Conservation (phyloP, 2,329 filamentous ascomycete genomes). For the Verticillium tricorpus region DNA sequence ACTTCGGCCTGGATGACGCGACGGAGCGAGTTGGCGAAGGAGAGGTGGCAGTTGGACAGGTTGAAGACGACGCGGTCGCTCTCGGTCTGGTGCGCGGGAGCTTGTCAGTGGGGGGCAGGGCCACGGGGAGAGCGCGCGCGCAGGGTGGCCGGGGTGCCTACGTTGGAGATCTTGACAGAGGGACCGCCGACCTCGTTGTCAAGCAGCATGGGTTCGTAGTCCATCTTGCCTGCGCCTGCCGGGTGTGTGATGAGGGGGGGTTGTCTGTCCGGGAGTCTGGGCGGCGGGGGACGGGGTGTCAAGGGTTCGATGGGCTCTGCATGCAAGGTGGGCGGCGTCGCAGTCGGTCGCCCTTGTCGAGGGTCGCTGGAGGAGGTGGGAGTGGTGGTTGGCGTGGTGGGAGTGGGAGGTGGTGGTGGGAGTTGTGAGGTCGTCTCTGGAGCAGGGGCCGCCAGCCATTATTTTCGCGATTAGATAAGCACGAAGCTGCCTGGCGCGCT, state of each 20-base stretch:
- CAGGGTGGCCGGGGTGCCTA: slow-evolving; percentile 24
- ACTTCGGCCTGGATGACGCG: slow-evolving; percentile 91
- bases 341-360: neutral
- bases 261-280: neutral
- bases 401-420: neutral
- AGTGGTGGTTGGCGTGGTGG: neutral
- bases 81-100: slow-evolving; percentile 57
- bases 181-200: slow-evolving; percentile 53
- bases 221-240: slow-evolving; percentile 32
- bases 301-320: neutral
- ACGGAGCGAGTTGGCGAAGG: slow-evolving; percentile 89
- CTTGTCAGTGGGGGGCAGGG: slow-evolving; percentile 1
- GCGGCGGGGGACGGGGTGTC: neutral
- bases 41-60: slow-evolving; percentile 81
- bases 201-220: slow-evolving; percentile 58
- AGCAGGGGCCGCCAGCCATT: neutral
- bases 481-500: too few species aligned
- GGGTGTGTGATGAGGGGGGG: neutral
- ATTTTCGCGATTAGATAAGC: neutral
- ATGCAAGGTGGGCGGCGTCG: neutral
- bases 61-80: slow-evolving; percentile 83
- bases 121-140: neutral
- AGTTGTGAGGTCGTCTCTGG: neutral
- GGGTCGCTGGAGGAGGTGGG: neutral
- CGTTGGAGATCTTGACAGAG: slow-evolving; percentile 56